These are phyloP conservation scores for Euphrasia arctica DNA, from an alignment of 305 asterid species.

Conservation along the genomic window DNA sequence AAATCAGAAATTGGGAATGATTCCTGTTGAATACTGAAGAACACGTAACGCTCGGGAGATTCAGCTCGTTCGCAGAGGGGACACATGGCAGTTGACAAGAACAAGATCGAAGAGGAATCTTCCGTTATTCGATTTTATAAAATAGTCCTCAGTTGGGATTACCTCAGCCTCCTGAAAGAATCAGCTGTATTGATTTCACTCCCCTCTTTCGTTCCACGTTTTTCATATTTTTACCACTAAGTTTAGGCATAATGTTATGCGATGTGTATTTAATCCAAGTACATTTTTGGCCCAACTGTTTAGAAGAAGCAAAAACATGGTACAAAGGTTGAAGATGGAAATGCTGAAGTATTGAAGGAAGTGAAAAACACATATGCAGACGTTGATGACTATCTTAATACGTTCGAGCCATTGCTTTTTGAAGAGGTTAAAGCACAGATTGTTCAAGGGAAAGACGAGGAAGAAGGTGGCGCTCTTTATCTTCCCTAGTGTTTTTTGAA, in stretches of 20 bases:
- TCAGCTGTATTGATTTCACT: constrained; percentile 36
- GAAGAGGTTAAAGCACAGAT: too few relatives aligned
- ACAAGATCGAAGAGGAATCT: constrained; percentile 57
- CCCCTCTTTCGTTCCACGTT: not conserved
- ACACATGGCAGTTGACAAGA: constrained; percentile 68
- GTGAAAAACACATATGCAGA: constrained; percentile 74
- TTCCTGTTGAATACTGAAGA: too few relatives aligned
- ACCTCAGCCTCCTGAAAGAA: constrained; percentile 57
- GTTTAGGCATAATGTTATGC: not conserved
- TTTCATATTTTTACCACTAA: not conserved
- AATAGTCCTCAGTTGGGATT: constrained; percentile 71
- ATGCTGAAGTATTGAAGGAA: constrained; percentile 41
- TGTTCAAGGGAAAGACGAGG: too few relatives aligned
- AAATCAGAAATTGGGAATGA: too few relatives aligned
- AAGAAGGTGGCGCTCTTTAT: too few relatives aligned
- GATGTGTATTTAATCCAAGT: constrained; percentile 5
- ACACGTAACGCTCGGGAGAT: not conserved
- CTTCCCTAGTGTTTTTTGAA: constrained; percentile 77
- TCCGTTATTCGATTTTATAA: constrained; percentile 37
- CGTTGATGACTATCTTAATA: constrained; percentile 68
- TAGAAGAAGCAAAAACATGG: constrained; percentile 39
- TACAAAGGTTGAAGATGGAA: constrained; percentile 33
- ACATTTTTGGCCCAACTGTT: constrained; percentile 3
- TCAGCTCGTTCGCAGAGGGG: constrained; percentile 14
- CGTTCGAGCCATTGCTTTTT: constrained; percentile 21